These are phyloP conservation scores for Agrocybe pediades DNA, from an alignment of 768 basidiomycete species.

Conservation along the genomic window DNA sequence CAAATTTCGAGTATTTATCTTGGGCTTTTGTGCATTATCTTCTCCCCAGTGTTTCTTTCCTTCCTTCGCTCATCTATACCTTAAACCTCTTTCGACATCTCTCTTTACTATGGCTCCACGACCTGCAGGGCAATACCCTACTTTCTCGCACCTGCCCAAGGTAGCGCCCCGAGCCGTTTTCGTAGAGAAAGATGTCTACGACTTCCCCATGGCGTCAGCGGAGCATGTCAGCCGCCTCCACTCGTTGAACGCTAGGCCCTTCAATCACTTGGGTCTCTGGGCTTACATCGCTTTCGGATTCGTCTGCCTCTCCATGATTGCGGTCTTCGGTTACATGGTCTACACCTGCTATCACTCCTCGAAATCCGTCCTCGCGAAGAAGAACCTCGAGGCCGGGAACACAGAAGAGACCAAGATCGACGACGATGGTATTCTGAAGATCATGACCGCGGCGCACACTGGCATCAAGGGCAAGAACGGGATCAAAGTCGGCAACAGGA, in stretches of 20 bases:
- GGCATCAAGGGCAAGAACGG: background rate
- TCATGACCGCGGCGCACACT: background rate
- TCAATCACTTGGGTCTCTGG: constrained; percentile 24
- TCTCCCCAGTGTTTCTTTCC: too few relatives aligned
- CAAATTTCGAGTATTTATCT: background rate
- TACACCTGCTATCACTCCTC: constrained; percentile 28
- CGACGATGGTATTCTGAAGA: background rate
- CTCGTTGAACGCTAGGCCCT: constrained; percentile 7
- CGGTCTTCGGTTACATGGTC: constrained; percentile 21
- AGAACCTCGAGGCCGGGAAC: background rate
- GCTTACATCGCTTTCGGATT: constrained; percentile 27
- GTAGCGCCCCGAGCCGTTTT: background rate
- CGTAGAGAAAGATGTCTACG: background rate
- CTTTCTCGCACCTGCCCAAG: background rate
- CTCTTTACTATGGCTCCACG: too few relatives aligned
- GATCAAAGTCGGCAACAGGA: constrained; percentile 3
- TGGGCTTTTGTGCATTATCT: background rate
- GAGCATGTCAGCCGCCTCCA: background rate
- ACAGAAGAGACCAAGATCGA: background rate
- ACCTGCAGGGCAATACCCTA: background rate
- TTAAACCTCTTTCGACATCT: too few relatives aligned
- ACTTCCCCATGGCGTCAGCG: background rate
- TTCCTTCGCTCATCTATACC: too few relatives aligned
- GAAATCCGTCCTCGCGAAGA: constrained; percentile 2
- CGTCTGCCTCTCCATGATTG: constrained; percentile 19